Evolutionary conservation across 2,329 filamentous ascomycete species (phyloP), one percentile per base, ranked within the genome.

Genomic region (Graphiopsis chlorocephala): DNA sequence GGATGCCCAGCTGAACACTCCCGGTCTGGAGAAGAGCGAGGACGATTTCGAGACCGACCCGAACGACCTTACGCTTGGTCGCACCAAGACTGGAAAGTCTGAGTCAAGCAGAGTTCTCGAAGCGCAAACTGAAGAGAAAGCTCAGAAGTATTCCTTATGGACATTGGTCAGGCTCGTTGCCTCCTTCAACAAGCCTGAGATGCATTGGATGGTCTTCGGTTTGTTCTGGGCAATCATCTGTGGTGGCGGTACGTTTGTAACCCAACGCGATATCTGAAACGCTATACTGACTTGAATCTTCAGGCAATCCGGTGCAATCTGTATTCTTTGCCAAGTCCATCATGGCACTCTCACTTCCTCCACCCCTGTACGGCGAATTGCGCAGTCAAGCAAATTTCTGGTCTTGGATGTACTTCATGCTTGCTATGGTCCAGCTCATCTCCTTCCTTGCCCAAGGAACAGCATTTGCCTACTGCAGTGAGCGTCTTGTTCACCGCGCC

Each of bases 301-400:
- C 42, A 47, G 20, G 20, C 45, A 48, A 96, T 74, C 91, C 91
- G 12, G 86, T 85, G 0, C 85, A 89, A 73, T 85, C 90, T 68
- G 86, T 97, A 68, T 90, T 98, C 78, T 96, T 97, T 72, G 90
- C 93, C 72, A 97, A 97, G 78, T 86, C 92, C 65, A 93, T 98
- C 76, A 86, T 86, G 66, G 86, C 88, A 10, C 83, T 95, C 14
- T 86, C 88, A 8, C 79, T 88, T 23, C 77, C 79, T 17, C 76
- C 70, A 38, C 82, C 83, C 75, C 45, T 25, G 1, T 86, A 81
- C 48, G 77, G 74, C 31, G 77, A 86, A 62, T 83, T 96, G 61
- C 86, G 89, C 69, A 81, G 84, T 20, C 85, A 94, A 65, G 88
- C 90, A 23, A 87, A 92, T 73, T 97, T 97, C 76, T 97, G 92